Evolutionary conservation across 1,284 basidiomycete genomes (phyloP).

Genomic region (Cutaneotrichosporon curvatum): DNA sequence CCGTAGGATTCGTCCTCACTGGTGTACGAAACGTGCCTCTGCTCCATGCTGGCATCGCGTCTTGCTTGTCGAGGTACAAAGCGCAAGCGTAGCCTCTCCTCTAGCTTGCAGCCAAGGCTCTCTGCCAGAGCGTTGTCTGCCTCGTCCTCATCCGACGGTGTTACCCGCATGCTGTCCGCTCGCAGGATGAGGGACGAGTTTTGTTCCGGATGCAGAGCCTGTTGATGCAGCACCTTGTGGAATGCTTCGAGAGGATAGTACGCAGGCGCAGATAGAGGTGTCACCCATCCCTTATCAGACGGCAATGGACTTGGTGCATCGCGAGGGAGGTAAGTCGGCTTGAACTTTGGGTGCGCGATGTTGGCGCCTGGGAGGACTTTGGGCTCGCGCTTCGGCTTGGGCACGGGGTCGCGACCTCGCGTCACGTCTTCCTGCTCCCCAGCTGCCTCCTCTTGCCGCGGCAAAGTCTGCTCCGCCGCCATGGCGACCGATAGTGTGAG

Average conservation of each 20-base stretch:
- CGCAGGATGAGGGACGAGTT: conserved; percentile 42
- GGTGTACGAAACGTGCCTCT: conserved; percentile 13
- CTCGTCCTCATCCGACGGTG: background rate
- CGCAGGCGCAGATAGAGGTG: conserved; percentile 21
- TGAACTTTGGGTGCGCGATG: conserved; percentile 17
- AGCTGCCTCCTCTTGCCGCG: too few relatives aligned
- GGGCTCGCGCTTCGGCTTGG: background rate
- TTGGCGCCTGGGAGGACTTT: background rate
- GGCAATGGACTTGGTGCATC: conserved; percentile 5
- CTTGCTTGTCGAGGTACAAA: conserved; percentile 39
- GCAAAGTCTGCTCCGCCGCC: too few relatives aligned
- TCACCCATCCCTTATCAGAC: conserved; percentile 14
- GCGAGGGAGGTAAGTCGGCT: conserved; percentile 11
- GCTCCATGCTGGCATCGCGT: conserved; percentile 34
- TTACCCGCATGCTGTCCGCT: conserved; percentile 26
- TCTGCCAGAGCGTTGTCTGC: conserved; percentile 6
- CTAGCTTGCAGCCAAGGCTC: background rate
- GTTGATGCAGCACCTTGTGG: conserved; percentile 28
- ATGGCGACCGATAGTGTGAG: too few relatives aligned
- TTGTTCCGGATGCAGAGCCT: conserved; percentile 41
- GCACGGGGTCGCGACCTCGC: too few relatives aligned
- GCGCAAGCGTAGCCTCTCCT: conserved; percentile 16
- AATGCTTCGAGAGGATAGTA: conserved; percentile 33
- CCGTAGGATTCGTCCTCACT: conserved; percentile 15
- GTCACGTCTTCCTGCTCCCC: too few relatives aligned